phyloP scores from a whole-genome alignment of 2,329 filamentous ascomycete genomes.

The Neonectria hederae region DNA sequence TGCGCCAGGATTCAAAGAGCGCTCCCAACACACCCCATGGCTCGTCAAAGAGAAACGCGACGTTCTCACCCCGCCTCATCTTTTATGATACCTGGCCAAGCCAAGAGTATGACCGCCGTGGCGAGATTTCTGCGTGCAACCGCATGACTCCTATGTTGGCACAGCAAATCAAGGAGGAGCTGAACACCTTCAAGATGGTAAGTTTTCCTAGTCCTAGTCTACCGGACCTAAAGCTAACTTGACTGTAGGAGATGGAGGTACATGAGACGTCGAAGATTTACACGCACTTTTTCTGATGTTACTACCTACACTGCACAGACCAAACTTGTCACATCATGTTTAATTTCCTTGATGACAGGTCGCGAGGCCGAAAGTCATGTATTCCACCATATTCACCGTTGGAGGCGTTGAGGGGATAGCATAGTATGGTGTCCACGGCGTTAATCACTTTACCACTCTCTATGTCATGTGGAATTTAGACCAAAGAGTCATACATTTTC shows the following conservation, averaged over 20 bases:
- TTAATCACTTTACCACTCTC: constrained; percentile 54
- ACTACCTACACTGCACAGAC: constrained; percentile 36
- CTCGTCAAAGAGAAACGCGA: constrained; percentile 68
- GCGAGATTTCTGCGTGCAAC: constrained; percentile 97
- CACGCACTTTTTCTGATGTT: constrained; percentile 95
- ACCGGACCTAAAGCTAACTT: constrained; percentile 49
- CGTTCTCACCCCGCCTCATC: constrained; percentile 91
- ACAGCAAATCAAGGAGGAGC: constrained; percentile 99
- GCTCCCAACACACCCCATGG: constrained; percentile 81
- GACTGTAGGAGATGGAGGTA: constrained; percentile 93
- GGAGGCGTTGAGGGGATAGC: constrained; percentile 64
- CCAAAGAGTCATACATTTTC: constrained; percentile 50
- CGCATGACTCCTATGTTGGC: constrained; percentile 95
- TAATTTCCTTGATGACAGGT: constrained; percentile 41
- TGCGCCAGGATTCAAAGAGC: constrained; percentile 81
- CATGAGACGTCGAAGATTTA: constrained; percentile 99
- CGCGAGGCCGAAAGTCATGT: constrained; percentile 54
- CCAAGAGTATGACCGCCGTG: constrained; percentile 93
- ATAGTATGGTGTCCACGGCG: constrained; percentile 67
- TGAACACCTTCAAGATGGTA: constrained; percentile 98
- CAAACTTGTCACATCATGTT: constrained; percentile 39
- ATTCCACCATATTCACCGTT: constrained; percentile 61
- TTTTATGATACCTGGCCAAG: constrained; percentile 98
- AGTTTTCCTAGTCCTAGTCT: constrained; percentile 16
- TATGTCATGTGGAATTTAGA: constrained; percentile 49